Base-by-base conservation (phyloP, 176 grass and related monocot genomes). In the Oryza glaberrima region DNA sequence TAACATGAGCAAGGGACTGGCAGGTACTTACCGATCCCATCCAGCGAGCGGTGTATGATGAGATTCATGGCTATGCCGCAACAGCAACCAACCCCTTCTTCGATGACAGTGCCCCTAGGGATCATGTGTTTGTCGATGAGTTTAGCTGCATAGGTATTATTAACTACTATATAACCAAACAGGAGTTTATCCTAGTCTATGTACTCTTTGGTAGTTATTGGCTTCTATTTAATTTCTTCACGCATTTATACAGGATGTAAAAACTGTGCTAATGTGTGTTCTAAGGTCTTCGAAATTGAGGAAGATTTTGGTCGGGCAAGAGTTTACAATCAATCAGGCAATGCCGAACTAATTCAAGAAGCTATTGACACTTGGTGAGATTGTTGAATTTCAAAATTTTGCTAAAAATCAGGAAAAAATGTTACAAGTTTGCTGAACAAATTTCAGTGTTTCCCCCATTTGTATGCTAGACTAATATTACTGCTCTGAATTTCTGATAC, bases 141-240 rank as follows among this genome's bases (percentile, higher is more conserved):
- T 99, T 99, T 86, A 89, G 91, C 77, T 99, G 96, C 81, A 99
- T 99, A 96, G 96, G 96, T 98, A 92, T 48, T 98, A 92, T 43
- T 76, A 28, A 32, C 73, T 22, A 1, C 4, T 25, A 65, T 71
- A 23, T 71, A 20, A 54, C 25, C 52, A 64, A 64, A 78, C 11
- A 75, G 60, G 82, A 51, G 44, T 41, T 78, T 60, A 11, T 6
- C 28, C 36, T 36, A 46, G 66, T 36, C 15, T 63, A 65, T 51
- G 2, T 72, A 30, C 3, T 63, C 58, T 63, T 63, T 9, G 7
- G 58, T 63, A 23, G 19, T 63, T 22, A 25, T 80, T 47, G 72
- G 5, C 11, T 81, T 4, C 51, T 69, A 80, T 38, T 34, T 30
- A 81, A 68, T 34, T 45, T 49, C 32, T 56, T 3, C 79, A 48